These are phyloP conservation scores for Neurospora sp. DNA, from an alignment of 495 filamentous ascomycete genomes.

Conservation along the genomic window DNA sequence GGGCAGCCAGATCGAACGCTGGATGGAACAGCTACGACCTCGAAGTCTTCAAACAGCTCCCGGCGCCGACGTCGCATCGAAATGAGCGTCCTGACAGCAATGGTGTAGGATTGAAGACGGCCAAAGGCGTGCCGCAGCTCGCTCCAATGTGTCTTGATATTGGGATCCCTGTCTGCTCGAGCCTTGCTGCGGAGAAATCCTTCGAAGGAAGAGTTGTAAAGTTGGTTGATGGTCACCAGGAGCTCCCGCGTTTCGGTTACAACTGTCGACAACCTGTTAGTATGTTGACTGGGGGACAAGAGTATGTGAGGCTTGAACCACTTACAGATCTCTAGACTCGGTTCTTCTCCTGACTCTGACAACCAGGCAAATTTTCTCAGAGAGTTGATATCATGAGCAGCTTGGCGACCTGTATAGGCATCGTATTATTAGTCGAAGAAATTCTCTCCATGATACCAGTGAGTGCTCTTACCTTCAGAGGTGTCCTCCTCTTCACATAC, in stretches of 20 bases:
- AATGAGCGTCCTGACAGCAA: constrained; percentile 3
- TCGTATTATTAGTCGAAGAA: not conserved
- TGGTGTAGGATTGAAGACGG: constrained; percentile 9
- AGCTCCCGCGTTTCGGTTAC: not conserved
- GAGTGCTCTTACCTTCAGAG: not conserved
- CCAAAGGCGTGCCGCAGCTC: constrained; percentile 3
- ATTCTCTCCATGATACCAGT: no score
- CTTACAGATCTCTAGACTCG: not conserved
- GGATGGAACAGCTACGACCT: not conserved
- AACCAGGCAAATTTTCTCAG: not conserved
- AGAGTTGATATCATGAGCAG: not conserved
- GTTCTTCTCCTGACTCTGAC: not conserved
- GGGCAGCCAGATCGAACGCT: not conserved
- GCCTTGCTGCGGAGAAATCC: not conserved
- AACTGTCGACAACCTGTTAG: not conserved
- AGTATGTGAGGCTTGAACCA: not conserved
- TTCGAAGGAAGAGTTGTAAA: not conserved
- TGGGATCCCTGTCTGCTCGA: not conserved
- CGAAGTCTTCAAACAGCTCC: constrained; percentile 5
- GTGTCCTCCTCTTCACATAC: not conserved
- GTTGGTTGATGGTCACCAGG: not conserved
- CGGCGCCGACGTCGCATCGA: not conserved
- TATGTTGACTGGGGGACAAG: not conserved
- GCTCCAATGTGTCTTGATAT: constrained; percentile 2
- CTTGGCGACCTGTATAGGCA: not conserved